Evolutionary conservation across 1,284 basidiomycete genomes (phyloP), one percentile per base, ranked within the genome.

Genomic region (Tylopilus sp.): DNA sequence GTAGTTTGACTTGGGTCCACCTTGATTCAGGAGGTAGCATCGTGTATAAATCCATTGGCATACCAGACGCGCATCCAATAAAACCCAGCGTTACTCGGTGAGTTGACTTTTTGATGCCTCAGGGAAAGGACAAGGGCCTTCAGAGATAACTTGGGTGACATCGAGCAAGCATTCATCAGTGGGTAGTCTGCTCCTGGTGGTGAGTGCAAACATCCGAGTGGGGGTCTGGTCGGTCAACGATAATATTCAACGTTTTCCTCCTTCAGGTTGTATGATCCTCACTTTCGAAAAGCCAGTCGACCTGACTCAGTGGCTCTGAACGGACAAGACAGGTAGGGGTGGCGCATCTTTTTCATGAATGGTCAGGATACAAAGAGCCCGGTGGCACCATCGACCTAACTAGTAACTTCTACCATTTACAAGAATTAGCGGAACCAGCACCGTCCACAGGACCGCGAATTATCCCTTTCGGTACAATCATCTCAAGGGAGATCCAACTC

Each of bases 1-100:
- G 39, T 48, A 29, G 43, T 28, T 43, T 65, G 47, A 61, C 14
- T 33, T 32, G 26, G 26, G 31, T 37, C 37, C 20, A 36, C 26
- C 15, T 22, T 17, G 26, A 24, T 44, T 29, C 25, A 29, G 9
- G 14, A 28, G n/a, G n/a, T 24, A 24, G 37, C 9, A 8, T 48
- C 33, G n/a, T 15, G 13, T 39, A 22, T 53, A 14, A 28, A 55
- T 46, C 45, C 25, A 48, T 4, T 37, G 25, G 28, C 25, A 22
- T 40, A n/a, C 11, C 15, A n/a, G 24, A 37, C 7, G 7, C n/a
- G 7, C n/a, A 9, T 35, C 14, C 19, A 20, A 35, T n/a, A 28
- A 41, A 17, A 50, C 17, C n/a, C n/a, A n/a, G n/a, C n/a, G n/a
- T n/a, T n/a, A n/a, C n/a, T n/a, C n/a, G n/a, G n/a, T n/a, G n/a